Evolutionary conservation across 2,329 filamentous ascomycete genomes (phyloP), one percentile per base, ranked within the genome.

Genomic region (Pestalotiopsis sp.): DNA sequence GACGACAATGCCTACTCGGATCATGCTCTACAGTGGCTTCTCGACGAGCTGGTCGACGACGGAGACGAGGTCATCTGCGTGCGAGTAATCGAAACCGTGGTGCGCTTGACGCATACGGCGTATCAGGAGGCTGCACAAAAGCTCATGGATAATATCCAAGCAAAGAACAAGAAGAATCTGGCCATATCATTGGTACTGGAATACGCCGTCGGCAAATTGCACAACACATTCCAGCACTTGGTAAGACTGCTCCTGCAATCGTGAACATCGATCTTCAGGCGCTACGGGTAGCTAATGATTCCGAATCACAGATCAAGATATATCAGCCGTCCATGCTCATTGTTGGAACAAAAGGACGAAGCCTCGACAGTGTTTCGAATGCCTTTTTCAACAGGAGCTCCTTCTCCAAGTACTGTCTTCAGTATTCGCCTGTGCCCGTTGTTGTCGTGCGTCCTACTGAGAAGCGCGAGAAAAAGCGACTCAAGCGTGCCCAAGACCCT

Each of bases 1-100:
- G 95, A 97, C 80, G 93, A 95, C 76, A 94, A 97, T 74, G 89
- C 94, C 69, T 97, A 97, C 80, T 97, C 94, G 6, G 93, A 97
- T 71, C 96, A 95, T 80, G 95, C 95, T 17, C 85, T 98, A 20
- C 93, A 97, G 80, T 98, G 94, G 94, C 86, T 97, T 65, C 89
- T 98, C 52, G 94, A 97, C 75, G 94, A 97, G 81, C 86, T 97
- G 68, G 94, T 97, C 56, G 94, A 97, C 75, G 95, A 97, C 76
- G 94, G 95, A 20, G 95, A 98, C 77, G 94, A 97, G 80, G 91
- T 98, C 68, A 92, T 98, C 9, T 98, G 95, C 80, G 87, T 98
- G 63, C 88, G 94, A 66, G 95, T 97, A 2, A 88, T 97, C 58
- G 94, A 97, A 77, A 95, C 93, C 77, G 93, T 95, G 72, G 87